Evolutionary conservation across 495 filamentous ascomycete species (phyloP), one percentile per base, ranked within the genome.

Genomic region (Penicillium chermesinum): DNA sequence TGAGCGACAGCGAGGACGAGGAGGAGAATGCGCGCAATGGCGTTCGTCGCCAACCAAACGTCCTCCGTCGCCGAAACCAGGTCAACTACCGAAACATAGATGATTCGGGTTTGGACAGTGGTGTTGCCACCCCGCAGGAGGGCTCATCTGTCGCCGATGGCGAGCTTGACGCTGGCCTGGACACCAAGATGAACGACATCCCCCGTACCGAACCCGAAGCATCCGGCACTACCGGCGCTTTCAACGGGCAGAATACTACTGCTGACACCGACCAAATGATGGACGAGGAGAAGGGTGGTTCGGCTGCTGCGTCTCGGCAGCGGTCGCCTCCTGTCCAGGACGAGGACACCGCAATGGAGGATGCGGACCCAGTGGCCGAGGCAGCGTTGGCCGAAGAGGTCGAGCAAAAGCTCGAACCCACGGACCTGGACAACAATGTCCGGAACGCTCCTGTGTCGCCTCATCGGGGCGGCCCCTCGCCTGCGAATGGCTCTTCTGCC

Each of bases 1-100:
- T 84, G 3, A 88, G 83, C 54, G 88, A 91, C 8, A 91, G 86
- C 49, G 91, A 96, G 43, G 89, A 95, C 50, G 93, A 97, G 55
- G 89, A 95, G 1, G 76, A 88, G 59, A 85, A 84, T 38, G 77
- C 77, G 34, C 75, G 78, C 14, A 85, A 89, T 42, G 91, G 91
- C 32, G 73, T 89, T 22, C 71, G 67, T 22, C 77, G 72, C 45
- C 85, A 87, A 56, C 75, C 81, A 3, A 78, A 80, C 39, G 69
- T 66, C 19, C 68, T 73, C 41, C 77, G 82, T 48, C 76, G 82
- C 36, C 68, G 81, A 34, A 83, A 85, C 38, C 86, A 89, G 44
- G 77, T 80, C 56, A 89, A 87, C 55, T 91, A 82, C 64, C 73
- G 81, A 25, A 82, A 87, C 53, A 64, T 83, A 17, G 80, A 83